A percentile compares a stretch with the other conserved stretches of the same genome.
Evolutionary conservation across 1,284 basidiomycete species (phyloP).

Genomic region (Austroboletus niveus): DNA sequence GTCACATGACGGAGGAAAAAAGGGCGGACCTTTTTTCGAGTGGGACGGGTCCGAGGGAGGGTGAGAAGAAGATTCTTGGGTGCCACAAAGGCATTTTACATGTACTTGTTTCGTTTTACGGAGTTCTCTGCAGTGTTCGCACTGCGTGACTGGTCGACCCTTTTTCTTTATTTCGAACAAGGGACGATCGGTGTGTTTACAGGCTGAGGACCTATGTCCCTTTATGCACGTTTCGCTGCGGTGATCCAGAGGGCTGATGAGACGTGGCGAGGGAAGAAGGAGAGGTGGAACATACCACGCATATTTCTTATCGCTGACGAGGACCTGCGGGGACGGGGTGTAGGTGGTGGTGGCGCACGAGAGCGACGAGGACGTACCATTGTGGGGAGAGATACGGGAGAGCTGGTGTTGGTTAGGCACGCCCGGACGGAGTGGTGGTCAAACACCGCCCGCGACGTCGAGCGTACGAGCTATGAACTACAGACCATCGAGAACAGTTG

Average conservation of each 20-base stretch:
- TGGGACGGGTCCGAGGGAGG: constrained; percentile 31
- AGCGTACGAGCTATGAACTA: constrained; percentile 45
- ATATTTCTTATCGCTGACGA: constrained; percentile 79
- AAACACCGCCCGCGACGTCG: constrained; percentile 45
- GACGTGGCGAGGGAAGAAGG: constrained; percentile 1
- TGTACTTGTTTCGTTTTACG: constrained; percentile 75
- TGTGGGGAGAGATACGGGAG: constrained; percentile 4
- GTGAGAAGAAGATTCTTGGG: constrained; percentile 31
- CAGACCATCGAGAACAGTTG: constrained; percentile 27
- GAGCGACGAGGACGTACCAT: constrained; percentile 36
- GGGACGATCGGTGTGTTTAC: constrained; percentile 73
- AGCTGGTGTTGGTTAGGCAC: constrained; percentile 4
- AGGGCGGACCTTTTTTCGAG: constrained; percentile 54
- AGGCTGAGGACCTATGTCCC: constrained; percentile 76
- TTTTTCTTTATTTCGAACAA: constrained; percentile 83
- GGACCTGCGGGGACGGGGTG: constrained; percentile 46
- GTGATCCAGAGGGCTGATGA: constrained; percentile 1
- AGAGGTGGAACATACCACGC: constrained; percentile 55
- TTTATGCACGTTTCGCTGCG: constrained; percentile 79
- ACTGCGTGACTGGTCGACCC: constrained; percentile 78
- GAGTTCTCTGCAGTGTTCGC: constrained; percentile 72
- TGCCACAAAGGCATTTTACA: constrained; percentile 62
- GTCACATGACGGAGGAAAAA: background rate
- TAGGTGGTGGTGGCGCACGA: constrained; percentile 4
- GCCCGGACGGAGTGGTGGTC: constrained; percentile 38